Evolutionary conservation across 1,284 basidiomycete genomes (phyloP).

Genomic region (Uromyces viciae-fabae): DNA sequence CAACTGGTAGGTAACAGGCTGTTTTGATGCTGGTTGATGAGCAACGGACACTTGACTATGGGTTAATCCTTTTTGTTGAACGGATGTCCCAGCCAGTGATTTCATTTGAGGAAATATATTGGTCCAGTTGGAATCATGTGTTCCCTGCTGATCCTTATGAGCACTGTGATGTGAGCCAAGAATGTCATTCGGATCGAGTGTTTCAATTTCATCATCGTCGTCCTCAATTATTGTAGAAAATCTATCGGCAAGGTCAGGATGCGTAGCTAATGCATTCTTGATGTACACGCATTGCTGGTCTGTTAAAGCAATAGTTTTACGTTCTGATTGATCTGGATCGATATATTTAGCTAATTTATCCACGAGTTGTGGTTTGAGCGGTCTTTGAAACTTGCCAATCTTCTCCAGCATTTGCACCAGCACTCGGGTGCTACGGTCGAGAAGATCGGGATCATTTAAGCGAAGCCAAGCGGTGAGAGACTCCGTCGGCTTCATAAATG

Average conservation of each 20-base stretch:
- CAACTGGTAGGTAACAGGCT: not conserved
- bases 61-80: not conserved
- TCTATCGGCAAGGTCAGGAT: slow-evolving; percentile 40
- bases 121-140: not conserved
- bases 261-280: slow-evolving; percentile 28
- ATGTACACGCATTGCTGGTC: slow-evolving; percentile 37
- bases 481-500: slow-evolving; percentile 70
- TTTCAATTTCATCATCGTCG: slow-evolving; percentile 30
- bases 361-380: slow-evolving; percentile 41
- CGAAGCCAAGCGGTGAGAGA: slow-evolving; percentile 80
- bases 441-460: slow-evolving; percentile 65
- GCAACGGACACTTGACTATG: not conserved
- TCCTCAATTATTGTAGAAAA: slow-evolving; percentile 30
- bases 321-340: not conserved
- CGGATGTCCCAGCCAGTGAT: not conserved
- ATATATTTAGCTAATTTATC: slow-evolving; percentile 47
- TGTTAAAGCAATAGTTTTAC: slow-evolving; percentile 7
- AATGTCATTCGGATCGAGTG: not conserved
- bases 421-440: slow-evolving; percentile 48
- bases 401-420: slow-evolving; percentile 49
- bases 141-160: not conserved
- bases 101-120: slow-evolving; percentile 32
- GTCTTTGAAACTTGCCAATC: slow-evolving; percentile 48
- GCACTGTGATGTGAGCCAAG: not conserved
- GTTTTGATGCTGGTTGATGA: slow-evolving; percentile 12